A percentile compares a stretch with the other conserved stretches of the same genome.
Conservation (phyloP, 192 early-diverging fungal species). For the Diversispora epigaea region DNA sequence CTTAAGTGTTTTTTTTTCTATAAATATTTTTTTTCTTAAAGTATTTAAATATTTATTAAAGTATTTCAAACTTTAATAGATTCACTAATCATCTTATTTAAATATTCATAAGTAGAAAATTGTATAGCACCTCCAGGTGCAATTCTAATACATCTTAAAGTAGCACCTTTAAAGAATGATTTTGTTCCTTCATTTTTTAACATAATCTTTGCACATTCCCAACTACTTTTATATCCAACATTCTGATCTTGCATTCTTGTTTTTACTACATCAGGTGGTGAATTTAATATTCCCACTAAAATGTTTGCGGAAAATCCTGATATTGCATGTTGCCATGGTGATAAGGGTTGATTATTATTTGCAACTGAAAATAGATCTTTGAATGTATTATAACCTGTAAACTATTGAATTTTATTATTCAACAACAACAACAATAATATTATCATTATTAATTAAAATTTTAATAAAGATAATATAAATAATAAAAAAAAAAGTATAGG, state of each 20-base stretch:
- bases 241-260: slow-evolving; percentile 50
- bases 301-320: slow-evolving; percentile 46
- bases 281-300: slow-evolving; percentile 43
- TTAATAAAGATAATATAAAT: not conserved
- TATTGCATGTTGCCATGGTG: slow-evolving; percentile 44
- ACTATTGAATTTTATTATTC: slow-evolving; percentile 4
- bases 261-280: slow-evolving; percentile 49
- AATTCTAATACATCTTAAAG: slow-evolving; percentile 42
- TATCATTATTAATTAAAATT: too few relatives aligned
- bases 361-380: slow-evolving; percentile 37
- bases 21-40: not conserved
- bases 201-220: slow-evolving; percentile 40
- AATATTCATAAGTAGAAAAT: slow-evolving; percentile 25
- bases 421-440: not conserved
- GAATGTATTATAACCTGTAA: slow-evolving; percentile 42
- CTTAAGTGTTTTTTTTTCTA: too few relatives aligned
- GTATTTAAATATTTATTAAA: too few relatives aligned
- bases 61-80: not conserved
- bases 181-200: slow-evolving; percentile 39
- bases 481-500: not conserved
- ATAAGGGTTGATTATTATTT: slow-evolving; percentile 31
- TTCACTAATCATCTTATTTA: not conserved
- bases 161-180: slow-evolving; percentile 45
- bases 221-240: slow-evolving; percentile 34
- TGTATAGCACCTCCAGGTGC: slow-evolving; percentile 35